Evolutionary conservation across 202 grass and related monocot species (phyloP), one percentile per base, ranked within the genome.

Genomic region (Zizania palustris): DNA sequence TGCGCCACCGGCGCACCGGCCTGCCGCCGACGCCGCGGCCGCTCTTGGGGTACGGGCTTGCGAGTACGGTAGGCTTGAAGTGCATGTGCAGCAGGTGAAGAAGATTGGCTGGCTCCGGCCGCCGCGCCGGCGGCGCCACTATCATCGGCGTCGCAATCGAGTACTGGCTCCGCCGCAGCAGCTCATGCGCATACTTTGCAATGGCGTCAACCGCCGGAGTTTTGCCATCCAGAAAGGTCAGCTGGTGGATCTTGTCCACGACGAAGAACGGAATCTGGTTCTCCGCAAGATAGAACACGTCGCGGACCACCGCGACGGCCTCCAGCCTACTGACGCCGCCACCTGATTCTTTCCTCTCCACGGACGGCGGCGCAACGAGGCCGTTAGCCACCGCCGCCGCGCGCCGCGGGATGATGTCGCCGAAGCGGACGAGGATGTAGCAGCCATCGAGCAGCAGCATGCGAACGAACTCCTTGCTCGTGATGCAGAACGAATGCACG

Each of bases 31-130:
- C n/a, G 0, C 18, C 16, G 12, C 19, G 11, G 1, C 9, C 35
- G 4, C 36, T 3, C 4, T 7, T 61, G 13, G 3, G 4, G 14
- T 3, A 12, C 9, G 35, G 28, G 28, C 28, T 28, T 28, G 0
- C 10, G 14, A 41, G 9, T 43, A 8, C 7, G 5, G 2, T 12
- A 3, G 67, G 75, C 33, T 19, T 40, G 22, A 84, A 12, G 49
- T 84, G 82, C 82, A 84, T 72, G 42, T 84, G 74, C 18, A 78
- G 2, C 33, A 84, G 74, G 60, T 84, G 74, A 11, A 84, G 57
- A 7, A 84, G 74, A 45, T 84, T 84, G 0, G 45, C 59, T 0
- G 74, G 74, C 1, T 7, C 44, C 1, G 40, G 2, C 1, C 12
- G 0, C 20, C 3, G 21, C 2, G 6, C 15, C 18, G 41, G 42